Conservation (phyloP, 495 filamentous ascomycete species). For the Stereocaulon alpinum region DNA sequence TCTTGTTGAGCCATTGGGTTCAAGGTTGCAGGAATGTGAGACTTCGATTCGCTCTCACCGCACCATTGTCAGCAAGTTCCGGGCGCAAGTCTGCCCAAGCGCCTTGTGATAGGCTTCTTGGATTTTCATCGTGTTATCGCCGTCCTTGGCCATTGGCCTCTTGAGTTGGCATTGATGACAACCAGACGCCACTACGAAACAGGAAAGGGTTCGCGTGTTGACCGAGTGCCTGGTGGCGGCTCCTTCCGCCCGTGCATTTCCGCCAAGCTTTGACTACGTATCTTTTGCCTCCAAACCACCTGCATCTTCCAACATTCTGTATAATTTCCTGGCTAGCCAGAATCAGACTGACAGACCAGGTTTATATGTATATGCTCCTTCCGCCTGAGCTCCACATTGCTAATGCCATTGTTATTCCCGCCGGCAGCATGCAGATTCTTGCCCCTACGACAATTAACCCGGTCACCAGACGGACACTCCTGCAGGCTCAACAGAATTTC, state of each 20-base stretch:
- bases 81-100: not conserved
- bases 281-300: no score
- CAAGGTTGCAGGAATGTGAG: not conserved
- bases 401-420: not conserved
- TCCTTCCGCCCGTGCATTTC: no score
- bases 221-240: not conserved
- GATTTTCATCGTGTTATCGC: not conserved
- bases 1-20: constrained; percentile 11
- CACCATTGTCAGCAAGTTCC: not conserved
- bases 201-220: not conserved
- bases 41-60: not conserved
- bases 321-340: no score
- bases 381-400: not conserved
- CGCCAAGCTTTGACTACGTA: no score
- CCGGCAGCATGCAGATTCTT: not conserved
- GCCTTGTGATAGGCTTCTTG: not conserved
- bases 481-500: not conserved
- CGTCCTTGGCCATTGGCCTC: not conserved
- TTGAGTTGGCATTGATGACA: not conserved
- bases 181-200: not conserved
- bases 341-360: not conserved
- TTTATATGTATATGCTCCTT: not conserved
- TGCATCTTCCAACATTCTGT: no score
- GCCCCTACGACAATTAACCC: not conserved
- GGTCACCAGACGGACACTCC: not conserved